A percentile compares a stretch with the other conserved stretches of the same genome.
Evolutionary conservation across 345 rosid genomes (phyloP).

Genomic region (Cardamine occulta): DNA sequence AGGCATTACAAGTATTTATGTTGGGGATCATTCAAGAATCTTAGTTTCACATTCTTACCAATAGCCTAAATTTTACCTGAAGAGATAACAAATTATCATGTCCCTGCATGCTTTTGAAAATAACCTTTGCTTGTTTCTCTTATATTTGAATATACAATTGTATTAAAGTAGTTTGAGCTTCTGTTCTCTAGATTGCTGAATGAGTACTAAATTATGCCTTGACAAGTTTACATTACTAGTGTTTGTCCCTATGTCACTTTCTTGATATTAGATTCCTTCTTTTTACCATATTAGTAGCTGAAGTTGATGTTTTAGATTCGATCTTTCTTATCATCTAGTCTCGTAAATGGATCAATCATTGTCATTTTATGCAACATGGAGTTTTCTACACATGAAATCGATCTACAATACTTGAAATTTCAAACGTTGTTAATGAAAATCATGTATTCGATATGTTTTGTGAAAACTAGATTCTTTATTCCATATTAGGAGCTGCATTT

Average conservation of each 20-base stretch:
- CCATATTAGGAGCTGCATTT: not conserved
- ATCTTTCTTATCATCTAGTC: not conserved
- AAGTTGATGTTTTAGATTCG: not conserved
- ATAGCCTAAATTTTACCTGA: not conserved
- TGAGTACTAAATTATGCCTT: slow-evolving; percentile 5
- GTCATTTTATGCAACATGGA: not conserved
- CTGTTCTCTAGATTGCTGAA: not conserved
- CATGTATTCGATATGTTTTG: not conserved
- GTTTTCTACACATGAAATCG: slow-evolving; percentile 23
- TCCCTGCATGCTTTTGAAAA: slow-evolving; percentile 6
- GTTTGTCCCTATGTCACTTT: not conserved
- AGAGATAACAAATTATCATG: slow-evolving; percentile 21
- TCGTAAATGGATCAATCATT: not conserved
- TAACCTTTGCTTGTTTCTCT: not conserved
- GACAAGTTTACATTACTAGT: slow-evolving; percentile 10
- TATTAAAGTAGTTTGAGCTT: not conserved
- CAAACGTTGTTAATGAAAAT: not conserved
- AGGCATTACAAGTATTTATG: not conserved
- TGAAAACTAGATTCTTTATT: not conserved
- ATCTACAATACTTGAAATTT: not conserved
- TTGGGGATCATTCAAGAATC: slow-evolving; percentile 19
- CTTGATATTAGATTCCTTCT: slow-evolving; percentile 14
- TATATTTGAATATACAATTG: not conserved
- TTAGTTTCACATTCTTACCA: slow-evolving; percentile 22
- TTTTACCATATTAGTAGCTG: not conserved